Conservation (phyloP, 352 stramenopile genomes). For the Phytophthora rubi region DNA sequence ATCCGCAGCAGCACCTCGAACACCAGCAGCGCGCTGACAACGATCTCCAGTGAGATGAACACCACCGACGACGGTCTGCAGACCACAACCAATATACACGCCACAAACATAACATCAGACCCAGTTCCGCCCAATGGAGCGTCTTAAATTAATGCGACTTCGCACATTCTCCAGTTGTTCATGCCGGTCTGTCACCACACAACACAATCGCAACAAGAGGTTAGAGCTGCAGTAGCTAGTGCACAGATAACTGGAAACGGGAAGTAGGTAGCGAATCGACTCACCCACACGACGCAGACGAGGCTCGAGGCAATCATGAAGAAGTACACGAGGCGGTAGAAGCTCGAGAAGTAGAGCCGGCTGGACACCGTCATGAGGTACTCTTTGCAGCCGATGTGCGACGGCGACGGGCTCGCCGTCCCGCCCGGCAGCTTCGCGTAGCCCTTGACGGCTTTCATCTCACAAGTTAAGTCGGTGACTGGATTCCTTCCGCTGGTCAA, state of each 20-base stretch:
- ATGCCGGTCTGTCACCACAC: constrained; percentile 56
- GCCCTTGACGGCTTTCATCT: constrained; percentile 28
- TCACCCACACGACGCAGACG: constrained; percentile 76
- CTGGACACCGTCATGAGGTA: constrained; percentile 78
- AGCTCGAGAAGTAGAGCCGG: constrained; percentile 84
- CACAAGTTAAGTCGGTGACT: neutral
- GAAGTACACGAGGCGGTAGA: constrained; percentile 82
- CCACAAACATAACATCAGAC: neutral
- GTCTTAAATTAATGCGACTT: neutral
- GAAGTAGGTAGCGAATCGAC: constrained; percentile 2
- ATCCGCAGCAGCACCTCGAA: constrained; percentile 86
- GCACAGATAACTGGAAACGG: neutral
- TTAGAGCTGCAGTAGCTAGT: neutral
- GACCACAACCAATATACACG: neutral
- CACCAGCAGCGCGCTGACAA: constrained; percentile 73
- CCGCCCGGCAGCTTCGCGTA: constrained; percentile 46
- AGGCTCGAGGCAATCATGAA: constrained; percentile 79
- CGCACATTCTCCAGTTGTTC: constrained; percentile 82
- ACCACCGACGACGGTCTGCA: constrained; percentile 70
- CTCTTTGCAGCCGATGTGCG: constrained; percentile 67
- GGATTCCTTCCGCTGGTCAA: constrained; percentile 18
- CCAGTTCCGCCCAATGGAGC: neutral
- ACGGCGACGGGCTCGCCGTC: constrained; percentile 9
- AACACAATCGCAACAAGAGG: neutral
- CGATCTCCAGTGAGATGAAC: constrained; percentile 86